These are phyloP conservation scores for Naganishia liquefaciens DNA, from an alignment of 1,284 basidiomycete genomes.

Conservation along the genomic window DNA sequence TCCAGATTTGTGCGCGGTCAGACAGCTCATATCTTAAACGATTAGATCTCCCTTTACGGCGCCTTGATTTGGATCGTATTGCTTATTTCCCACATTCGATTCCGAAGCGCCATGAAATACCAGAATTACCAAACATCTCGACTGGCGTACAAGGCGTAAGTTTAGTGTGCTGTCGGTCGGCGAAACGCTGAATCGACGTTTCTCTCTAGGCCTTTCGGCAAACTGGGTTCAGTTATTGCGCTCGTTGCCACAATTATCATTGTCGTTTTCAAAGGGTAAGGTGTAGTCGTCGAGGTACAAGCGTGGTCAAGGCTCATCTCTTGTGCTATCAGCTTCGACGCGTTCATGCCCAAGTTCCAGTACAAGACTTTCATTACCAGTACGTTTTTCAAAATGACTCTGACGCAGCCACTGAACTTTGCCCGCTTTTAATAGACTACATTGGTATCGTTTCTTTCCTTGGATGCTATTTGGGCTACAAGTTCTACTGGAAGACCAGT, in stretches of 20 bases:
- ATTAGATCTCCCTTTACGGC: conserved; percentile 32
- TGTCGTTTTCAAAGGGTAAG: conserved; percentile 63
- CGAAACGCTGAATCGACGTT: not conserved
- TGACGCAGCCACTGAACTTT: not conserved
- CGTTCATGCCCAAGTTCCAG: conserved; percentile 61
- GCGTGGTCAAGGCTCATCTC: conserved; percentile 45
- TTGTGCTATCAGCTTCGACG: conserved; percentile 61
- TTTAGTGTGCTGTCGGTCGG: too few relatives aligned
- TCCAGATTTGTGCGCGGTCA: not conserved
- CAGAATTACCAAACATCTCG: conserved; percentile 66
- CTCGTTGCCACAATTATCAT: conserved; percentile 63
- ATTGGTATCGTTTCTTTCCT: conserved; percentile 19
- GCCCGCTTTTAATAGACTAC: conserved; percentile 2
- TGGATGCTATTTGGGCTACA: conserved; percentile 27
- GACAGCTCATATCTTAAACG: not conserved
- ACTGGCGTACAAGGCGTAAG: conserved; percentile 65
- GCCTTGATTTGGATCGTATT: conserved; percentile 59
- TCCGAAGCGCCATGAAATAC: conserved; percentile 68
- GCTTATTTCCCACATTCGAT: conserved; percentile 66
- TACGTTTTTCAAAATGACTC: not conserved
- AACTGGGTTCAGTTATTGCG: conserved; percentile 56
- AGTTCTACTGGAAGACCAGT: conserved; percentile 22
- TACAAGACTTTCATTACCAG: conserved; percentile 65
- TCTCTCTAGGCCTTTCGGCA: conserved; percentile 56
- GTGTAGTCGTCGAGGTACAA: too few relatives aligned